Evolutionary conservation across 495 filamentous ascomycete species (phyloP).

Genomic region (Talaromyces nanjingensis): DNA sequence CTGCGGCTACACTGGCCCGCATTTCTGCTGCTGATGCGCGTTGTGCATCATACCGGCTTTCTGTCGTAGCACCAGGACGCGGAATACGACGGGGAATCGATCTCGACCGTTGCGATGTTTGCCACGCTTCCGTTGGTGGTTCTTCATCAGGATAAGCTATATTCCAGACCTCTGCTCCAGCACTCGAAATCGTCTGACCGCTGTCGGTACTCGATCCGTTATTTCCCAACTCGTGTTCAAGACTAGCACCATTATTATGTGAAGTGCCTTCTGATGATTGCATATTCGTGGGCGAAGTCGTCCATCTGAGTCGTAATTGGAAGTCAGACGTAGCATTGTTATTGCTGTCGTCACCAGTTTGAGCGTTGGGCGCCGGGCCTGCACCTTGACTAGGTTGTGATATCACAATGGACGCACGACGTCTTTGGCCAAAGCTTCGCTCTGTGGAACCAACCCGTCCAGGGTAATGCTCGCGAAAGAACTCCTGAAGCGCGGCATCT

Average conservation of each 20-base stretch:
- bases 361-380: conserved; percentile 11
- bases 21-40: conserved; percentile 27
- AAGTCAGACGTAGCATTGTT: conserved; percentile 17
- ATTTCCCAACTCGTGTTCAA: conserved; percentile 13
- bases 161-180: conserved; percentile 18
- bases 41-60: conserved; percentile 24
- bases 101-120: conserved; percentile 26
- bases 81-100: conserved; percentile 27
- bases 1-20: conserved; percentile 34
- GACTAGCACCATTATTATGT: conserved; percentile 12
- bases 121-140: conserved; percentile 13
- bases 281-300: conserved; percentile 30
- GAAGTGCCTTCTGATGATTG: conserved; percentile 13
- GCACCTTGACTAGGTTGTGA: conserved; percentile 27
- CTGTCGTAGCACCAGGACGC: conserved; percentile 18
- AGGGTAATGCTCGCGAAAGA: conserved; percentile 25
- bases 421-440: conserved; percentile 31
- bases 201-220: conserved; percentile 13
- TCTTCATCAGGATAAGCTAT: conserved; percentile 16
- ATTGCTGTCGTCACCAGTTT: background rate
- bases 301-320: conserved; percentile 32
- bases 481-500: conserved; percentile 20
- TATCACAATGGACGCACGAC: conserved; percentile 38
- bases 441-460: conserved; percentile 18
- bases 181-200: conserved; percentile 15